A percentile compares a stretch with the other conserved stretches of the same genome.
phyloP scores from a whole-genome alignment of 2,329 filamentous ascomycete genomes.

The Beauveria varroae region DNA sequence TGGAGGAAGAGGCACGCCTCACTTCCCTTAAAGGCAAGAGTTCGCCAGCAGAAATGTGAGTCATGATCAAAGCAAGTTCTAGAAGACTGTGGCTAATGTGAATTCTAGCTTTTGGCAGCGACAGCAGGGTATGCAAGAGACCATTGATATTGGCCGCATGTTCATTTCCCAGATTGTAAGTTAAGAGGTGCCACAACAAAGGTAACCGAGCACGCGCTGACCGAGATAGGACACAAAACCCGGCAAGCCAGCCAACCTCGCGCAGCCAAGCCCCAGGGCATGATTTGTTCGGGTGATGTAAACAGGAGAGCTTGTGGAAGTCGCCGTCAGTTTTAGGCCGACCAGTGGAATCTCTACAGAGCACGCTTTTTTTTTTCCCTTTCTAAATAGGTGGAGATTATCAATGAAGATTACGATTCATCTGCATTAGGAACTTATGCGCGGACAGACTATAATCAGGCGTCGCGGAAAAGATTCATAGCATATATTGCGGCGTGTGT shows the following conservation, averaged over 20 bases:
- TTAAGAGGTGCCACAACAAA: not conserved
- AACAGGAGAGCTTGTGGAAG: too few relatives aligned
- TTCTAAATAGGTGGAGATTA: not conserved
- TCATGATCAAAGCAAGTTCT: not conserved
- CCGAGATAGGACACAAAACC: not conserved
- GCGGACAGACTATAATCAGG: not conserved
- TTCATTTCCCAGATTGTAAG: constrained; percentile 43
- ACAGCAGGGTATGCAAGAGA: constrained; percentile 51
- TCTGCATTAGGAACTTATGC: not conserved
- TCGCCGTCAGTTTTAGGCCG: too few relatives aligned
- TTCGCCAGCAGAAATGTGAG: constrained; percentile 45
- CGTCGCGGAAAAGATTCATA: not conserved
- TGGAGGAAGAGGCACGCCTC: constrained; percentile 56
- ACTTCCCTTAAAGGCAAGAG: constrained; percentile 42
- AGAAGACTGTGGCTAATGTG: constrained; percentile 16
- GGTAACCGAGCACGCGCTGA: not conserved
- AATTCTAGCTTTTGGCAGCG: constrained; percentile 50
- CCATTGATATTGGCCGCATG: constrained; percentile 46
- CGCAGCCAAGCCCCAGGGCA: not conserved
- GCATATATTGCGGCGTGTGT: not conserved
- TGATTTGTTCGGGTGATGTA: not conserved
- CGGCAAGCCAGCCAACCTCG: not conserved
- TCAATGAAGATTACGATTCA: not conserved
- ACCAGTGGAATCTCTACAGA: too few relatives aligned
- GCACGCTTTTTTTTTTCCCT: not conserved